phyloP scores from a whole-genome alignment of 1,284 basidiomycete genomes.

The Sanghuangporus baumii region DNA sequence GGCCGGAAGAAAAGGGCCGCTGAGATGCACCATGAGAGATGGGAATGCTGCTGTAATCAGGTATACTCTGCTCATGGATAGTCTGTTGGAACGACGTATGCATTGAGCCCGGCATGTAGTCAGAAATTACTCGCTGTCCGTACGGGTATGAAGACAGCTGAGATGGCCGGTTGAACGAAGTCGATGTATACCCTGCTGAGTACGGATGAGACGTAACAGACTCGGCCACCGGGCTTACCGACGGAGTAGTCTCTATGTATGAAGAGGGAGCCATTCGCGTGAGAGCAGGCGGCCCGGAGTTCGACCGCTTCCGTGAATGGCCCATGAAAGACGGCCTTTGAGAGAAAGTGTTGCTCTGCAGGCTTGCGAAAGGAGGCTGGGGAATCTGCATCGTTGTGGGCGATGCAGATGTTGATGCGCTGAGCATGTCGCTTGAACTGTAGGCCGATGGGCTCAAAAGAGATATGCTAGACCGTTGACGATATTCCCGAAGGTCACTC shows the following conservation, averaged over 20 bases:
- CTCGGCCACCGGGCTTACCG: slow-evolving; percentile 1
- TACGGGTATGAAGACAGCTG: slow-evolving; percentile 10
- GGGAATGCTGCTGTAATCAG: slow-evolving; percentile 15
- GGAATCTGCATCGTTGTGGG: slow-evolving; percentile 35
- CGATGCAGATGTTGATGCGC: slow-evolving; percentile 23
- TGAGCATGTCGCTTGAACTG: slow-evolving; percentile 19
- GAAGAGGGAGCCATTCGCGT: slow-evolving; percentile 9
- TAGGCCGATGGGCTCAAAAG: slow-evolving; percentile 29
- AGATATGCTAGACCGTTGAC: slow-evolving; percentile 33
- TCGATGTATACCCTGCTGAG: slow-evolving; percentile 16
- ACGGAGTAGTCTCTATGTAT: slow-evolving; percentile 5
- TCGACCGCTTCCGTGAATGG: slow-evolving; percentile 24
- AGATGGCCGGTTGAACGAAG: slow-evolving; percentile 10
- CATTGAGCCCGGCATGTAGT: slow-evolving; percentile 7
- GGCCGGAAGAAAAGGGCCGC: slow-evolving; percentile 14
- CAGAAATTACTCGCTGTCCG: slow-evolving; percentile 3
- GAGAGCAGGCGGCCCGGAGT: slow-evolving; percentile 24
- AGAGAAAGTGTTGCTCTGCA: slow-evolving; percentile 20
- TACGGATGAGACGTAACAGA: background rate
- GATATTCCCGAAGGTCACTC: slow-evolving; percentile 39
- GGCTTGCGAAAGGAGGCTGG: slow-evolving; percentile 31
- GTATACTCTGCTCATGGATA: slow-evolving; percentile 9
- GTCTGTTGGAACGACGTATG: slow-evolving; percentile 12
- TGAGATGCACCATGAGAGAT: slow-evolving; percentile 15
- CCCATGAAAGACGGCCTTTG: slow-evolving; percentile 16